phyloP scores from a whole-genome alignment of 2,329 filamentous ascomycete species.

The Claviceps humidiphila region DNA sequence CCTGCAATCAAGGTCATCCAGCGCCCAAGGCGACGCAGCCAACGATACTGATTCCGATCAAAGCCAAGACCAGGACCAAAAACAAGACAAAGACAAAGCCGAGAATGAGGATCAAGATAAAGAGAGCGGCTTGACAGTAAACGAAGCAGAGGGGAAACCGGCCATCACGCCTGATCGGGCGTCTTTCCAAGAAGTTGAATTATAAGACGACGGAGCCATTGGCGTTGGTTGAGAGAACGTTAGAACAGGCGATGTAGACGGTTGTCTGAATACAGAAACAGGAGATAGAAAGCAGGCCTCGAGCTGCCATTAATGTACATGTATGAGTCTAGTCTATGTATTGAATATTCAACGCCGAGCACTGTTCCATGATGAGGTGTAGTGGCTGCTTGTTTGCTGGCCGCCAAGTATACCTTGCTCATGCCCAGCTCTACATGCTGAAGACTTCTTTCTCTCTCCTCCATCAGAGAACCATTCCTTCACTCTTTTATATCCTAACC shows the following conservation, averaged over 20 bases:
- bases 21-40: constrained; percentile 9
- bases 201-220: constrained; percentile 23
- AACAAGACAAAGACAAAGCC: constrained; percentile 9
- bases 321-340: no score
- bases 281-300: no score
- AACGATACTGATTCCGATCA: constrained; percentile 15
- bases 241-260: no score
- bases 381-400: no score
- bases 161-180: constrained; percentile 39
- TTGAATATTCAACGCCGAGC: no score
- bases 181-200: constrained; percentile 51
- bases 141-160: constrained; percentile 23
- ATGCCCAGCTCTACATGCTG: no score
- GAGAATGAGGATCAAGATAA: constrained; percentile 5
- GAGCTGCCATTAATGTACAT: no score
- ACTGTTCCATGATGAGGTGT: no score
- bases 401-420: no score
- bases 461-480: not conserved
- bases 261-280: no score
- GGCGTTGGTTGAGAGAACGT: not conserved
- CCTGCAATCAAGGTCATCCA: constrained; percentile 25
- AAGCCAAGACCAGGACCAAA: constrained; percentile 9
- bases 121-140: constrained; percentile 19
- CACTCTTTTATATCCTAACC: not conserved
- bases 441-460: no score